These are phyloP conservation scores for Linanthus parryae DNA, from an alignment of 148 eudicot genomes.

Conservation along the genomic window DNA sequence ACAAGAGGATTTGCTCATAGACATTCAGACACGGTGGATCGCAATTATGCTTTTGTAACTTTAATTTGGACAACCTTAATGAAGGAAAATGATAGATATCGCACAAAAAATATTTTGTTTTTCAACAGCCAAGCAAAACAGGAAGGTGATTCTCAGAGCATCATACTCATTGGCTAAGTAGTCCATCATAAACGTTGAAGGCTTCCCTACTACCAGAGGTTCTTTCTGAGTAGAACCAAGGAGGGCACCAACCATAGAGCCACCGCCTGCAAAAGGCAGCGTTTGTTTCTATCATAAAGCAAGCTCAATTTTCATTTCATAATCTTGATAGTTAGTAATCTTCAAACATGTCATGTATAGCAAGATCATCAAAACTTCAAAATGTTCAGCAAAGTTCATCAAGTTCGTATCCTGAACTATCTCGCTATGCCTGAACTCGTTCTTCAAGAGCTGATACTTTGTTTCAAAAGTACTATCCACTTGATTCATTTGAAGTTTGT, in stretches of 20 bases:
- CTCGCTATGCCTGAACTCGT: too few relatives aligned
- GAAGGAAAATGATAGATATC: too few relatives aligned
- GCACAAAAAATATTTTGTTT: too few relatives aligned
- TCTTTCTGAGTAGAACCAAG: slow-evolving; percentile 79
- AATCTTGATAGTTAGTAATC: neutral
- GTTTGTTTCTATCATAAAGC: neutral
- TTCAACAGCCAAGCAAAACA: too few relatives aligned
- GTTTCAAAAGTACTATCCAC: neutral
- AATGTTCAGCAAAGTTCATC: too few relatives aligned
- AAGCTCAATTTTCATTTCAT: neutral
- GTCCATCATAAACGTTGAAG: slow-evolving; percentile 99
- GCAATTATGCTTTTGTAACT: too few relatives aligned
- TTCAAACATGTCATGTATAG: neutral
- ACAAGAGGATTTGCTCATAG: too few relatives aligned
- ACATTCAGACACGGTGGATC: too few relatives aligned
- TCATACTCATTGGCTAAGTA: slow-evolving; percentile 72
- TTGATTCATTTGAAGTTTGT: neutral
- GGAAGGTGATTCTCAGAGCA: too few relatives aligned
- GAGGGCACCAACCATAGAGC: slow-evolving; percentile 96
- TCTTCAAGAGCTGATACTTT: too few relatives aligned
- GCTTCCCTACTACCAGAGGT: slow-evolving; percentile 94
- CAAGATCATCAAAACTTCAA: neutral
- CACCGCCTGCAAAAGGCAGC: slow-evolving; percentile 56
- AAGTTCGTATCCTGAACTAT: too few relatives aligned
- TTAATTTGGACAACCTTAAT: too few relatives aligned